Evolutionary conservation across 768 basidiomycete genomes (phyloP).

Genomic region (Phylloporus sp.): DNA sequence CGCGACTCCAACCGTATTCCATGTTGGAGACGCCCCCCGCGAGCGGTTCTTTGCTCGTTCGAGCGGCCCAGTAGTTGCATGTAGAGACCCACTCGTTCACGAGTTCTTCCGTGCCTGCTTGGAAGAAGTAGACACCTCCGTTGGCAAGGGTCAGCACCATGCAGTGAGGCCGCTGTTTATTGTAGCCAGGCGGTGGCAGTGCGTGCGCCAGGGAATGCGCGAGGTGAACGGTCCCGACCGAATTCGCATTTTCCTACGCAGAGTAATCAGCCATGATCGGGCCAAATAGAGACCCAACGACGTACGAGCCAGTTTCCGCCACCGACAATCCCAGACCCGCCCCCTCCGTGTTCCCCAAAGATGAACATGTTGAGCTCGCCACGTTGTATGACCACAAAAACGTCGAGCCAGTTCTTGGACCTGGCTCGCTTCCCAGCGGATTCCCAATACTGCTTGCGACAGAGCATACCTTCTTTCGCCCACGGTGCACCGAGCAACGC

Average conservation of each 20-base stretch:
- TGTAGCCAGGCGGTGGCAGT: slow-evolving; percentile 89
- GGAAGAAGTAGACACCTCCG: slow-evolving; percentile 95
- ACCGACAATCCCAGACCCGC: slow-evolving; percentile 65
- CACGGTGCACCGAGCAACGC: slow-evolving; percentile 94
- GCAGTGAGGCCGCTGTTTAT: slow-evolving; percentile 84
- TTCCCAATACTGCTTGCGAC: slow-evolving; percentile 94
- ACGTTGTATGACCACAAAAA: slow-evolving; percentile 92
- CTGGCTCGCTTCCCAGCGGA: slow-evolving; percentile 74
- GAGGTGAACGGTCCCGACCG: slow-evolving; percentile 78
- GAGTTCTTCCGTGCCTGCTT: slow-evolving; percentile 97
- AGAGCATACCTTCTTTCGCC: slow-evolving; percentile 98
- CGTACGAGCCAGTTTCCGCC: slow-evolving; percentile 98
- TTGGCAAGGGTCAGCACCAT: slow-evolving; percentile 88
- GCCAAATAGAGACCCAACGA: slow-evolving; percentile 18
- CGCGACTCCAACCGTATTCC: slow-evolving; percentile 97
- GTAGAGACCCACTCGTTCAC: slow-evolving; percentile 98
- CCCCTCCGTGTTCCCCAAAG: slow-evolving; percentile 74
- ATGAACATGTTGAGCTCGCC: slow-evolving; percentile 95
- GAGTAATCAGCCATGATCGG: slow-evolving; percentile 6
- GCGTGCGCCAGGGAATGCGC: slow-evolving; percentile 85
- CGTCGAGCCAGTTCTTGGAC: slow-evolving; percentile 89
- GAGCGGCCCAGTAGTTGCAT: slow-evolving; percentile 99
- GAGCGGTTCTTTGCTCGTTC: slow-evolving; percentile 91
- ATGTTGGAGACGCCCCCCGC: slow-evolving; percentile 97
- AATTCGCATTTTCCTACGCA: slow-evolving; percentile 73